A percentile compares a stretch with the other conserved stretches of the same genome.
Conservation (phyloP, 2,329 filamentous ascomycete genomes). For the Xylaria sp. region DNA sequence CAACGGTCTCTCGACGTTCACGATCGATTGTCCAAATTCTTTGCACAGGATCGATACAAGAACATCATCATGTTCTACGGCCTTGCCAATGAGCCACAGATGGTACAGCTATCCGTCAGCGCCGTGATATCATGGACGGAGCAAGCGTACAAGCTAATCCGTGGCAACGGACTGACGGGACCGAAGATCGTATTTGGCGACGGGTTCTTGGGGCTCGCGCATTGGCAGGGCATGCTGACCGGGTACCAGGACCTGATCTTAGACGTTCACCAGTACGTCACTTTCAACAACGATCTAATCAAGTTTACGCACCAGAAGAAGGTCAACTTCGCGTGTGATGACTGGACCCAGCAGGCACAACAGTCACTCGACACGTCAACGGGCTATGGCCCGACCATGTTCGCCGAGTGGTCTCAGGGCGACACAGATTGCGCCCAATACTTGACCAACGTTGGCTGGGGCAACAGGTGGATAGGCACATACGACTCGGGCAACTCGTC, state of each 20-base stretch:
- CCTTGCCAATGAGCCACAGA: slow-evolving; percentile 91
- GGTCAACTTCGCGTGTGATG: slow-evolving; percentile 85
- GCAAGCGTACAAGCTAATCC: slow-evolving; percentile 76
- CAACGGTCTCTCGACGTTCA: slow-evolving; percentile 89
- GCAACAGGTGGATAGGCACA: slow-evolving; percentile 92
- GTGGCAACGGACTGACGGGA: slow-evolving; percentile 74
- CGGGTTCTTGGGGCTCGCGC: slow-evolving; percentile 89
- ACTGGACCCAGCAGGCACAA: slow-evolving; percentile 83
- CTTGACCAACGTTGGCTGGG: slow-evolving; percentile 89
- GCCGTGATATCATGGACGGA: slow-evolving; percentile 84
- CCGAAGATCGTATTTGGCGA: slow-evolving; percentile 87
- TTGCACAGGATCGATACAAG: slow-evolving; percentile 90
- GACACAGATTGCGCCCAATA: slow-evolving; percentile 92
- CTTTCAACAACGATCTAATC: slow-evolving; percentile 93
- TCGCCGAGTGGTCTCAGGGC: slow-evolving; percentile 97
- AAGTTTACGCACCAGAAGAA: slow-evolving; percentile 83
- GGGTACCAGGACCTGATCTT: slow-evolving; percentile 78
- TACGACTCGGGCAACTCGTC: slow-evolving; percentile 73
- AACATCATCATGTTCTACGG: slow-evolving; percentile 95
- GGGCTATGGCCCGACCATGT: slow-evolving; percentile 92
- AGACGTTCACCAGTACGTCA: slow-evolving; percentile 98
- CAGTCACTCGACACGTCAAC: slow-evolving; percentile 76
- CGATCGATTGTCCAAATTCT: slow-evolving; percentile 87
- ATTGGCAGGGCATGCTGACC: slow-evolving; percentile 88
- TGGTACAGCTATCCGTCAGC: slow-evolving; percentile 74